Base-by-base conservation (phyloP, 2,329 filamentous ascomycete species). In the Aspergillus quadrilineatus region DNA sequence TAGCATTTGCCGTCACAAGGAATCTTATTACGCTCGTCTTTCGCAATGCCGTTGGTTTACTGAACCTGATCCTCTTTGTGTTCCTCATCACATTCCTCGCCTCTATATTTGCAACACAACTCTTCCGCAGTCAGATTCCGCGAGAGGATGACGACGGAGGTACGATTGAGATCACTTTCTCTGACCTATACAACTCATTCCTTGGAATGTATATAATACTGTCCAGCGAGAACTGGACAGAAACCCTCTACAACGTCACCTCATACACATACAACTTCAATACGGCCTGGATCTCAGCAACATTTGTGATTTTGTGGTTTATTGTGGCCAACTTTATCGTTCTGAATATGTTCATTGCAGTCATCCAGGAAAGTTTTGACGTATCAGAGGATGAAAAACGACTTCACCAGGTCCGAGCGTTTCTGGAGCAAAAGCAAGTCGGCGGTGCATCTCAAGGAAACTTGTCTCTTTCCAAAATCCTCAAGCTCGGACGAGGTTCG, bases 331-430 rank as follows among this genome's bases (percentile, higher is more conserved):
- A 95, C 73, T 93, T 97, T 71, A 96, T 99, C 76, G 84, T 97
- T 60, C 78, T 99, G 78, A 99, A 97, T 70, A 99, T 99, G 94
- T 99, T 99, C 80, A 97, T 99, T 89, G 94, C 94, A 80, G 94
- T 99, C 77, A 99, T 99, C 63, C 94, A 99, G 73, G 94, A 99
- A 71, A 99, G 96, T 69, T 99, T 99, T 71, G 94, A 99, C 75
- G 92, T 99, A 28, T 96, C 92, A 3, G 94, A 99, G 72, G 95
- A 99, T 70, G 92, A 97, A 73, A 99, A 99, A 76, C 91, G 95
- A 17, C 77, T 97, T 60, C 91, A 97, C 71, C 95, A 99, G 75
- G 92, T 99, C 59, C 93, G 92, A 68, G 90, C 93, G 1, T 99
- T 97, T 66, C 79, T 99, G 44, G 90, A 96, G 69, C 87, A 92